A percentile compares a stretch with the other conserved stretches of the same genome.
Evolutionary conservation across 139 green algal genomes (phyloP).

Genomic region (Pseudopediastrum boryanum): DNA sequence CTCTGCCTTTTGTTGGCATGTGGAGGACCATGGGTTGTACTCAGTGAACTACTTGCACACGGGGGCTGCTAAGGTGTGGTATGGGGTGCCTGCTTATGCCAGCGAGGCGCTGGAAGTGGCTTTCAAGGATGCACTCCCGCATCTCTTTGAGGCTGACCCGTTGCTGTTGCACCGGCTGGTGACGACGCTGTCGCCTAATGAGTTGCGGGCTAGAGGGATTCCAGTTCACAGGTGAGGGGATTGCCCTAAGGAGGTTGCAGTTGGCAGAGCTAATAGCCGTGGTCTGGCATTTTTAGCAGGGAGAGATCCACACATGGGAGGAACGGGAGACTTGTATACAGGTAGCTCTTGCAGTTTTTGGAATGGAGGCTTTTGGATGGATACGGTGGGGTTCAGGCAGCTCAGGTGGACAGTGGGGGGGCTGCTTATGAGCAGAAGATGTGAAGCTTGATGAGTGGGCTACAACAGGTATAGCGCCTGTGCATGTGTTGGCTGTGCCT

Average conservation of each 20-base stretch:
- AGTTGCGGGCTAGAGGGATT: conserved; percentile 55
- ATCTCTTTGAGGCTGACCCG: neutral
- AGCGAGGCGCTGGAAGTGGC: conserved; percentile 69
- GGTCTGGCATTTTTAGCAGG: neutral
- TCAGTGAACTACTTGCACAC: conserved; percentile 73
- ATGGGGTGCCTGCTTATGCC: conserved; percentile 67
- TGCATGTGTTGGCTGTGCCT: too few relatives aligned
- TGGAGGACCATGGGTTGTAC: conserved; percentile 85
- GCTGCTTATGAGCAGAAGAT: too few relatives aligned
- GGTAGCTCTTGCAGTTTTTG: neutral
- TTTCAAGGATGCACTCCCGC: conserved; percentile 61
- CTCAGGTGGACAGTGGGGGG: too few relatives aligned
- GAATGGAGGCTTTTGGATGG: neutral
- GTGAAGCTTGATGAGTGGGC: too few relatives aligned
- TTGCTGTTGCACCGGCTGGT: conserved; percentile 66
- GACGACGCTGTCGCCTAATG: conserved; percentile 78
- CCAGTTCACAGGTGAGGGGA: conserved; percentile 46
- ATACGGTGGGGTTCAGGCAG: neutral
- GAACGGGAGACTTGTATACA: neutral
- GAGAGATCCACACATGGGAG: neutral
- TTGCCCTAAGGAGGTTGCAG: neutral
- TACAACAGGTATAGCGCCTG: too few relatives aligned
- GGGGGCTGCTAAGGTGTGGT: conserved; percentile 78
- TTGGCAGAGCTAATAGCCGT: neutral
- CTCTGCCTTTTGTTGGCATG: conserved; percentile 85